These are phyloP conservation scores for Paraleonurus japonicus DNA, from an alignment of 257 asterid species.

Conservation along the genomic window DNA sequence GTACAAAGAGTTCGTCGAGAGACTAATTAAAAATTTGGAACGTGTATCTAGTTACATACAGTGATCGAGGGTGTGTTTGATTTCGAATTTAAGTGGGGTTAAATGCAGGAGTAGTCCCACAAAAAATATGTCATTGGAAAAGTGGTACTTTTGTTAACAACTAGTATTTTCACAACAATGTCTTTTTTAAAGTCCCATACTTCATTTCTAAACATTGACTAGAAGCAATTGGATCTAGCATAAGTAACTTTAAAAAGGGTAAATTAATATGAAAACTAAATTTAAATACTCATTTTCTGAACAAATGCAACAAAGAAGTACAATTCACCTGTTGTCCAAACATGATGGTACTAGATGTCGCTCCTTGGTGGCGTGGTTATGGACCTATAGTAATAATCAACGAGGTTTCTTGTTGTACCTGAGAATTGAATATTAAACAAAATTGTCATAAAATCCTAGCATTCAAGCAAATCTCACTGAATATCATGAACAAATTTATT, in stretches of 20 bases:
- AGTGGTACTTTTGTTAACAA: too few species aligned
- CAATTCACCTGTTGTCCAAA: conserved; percentile 81
- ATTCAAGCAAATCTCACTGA: too few species aligned
- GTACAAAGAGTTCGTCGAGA: too few species aligned
- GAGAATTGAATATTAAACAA: conserved; percentile 25
- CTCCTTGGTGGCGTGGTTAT: conserved; percentile 87
- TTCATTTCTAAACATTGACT: background rate
- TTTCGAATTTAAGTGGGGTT: too few species aligned
- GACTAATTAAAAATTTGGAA: too few species aligned
- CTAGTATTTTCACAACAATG: background rate
- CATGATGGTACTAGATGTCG: conserved; percentile 82
- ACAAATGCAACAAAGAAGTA: conserved; percentile 9
- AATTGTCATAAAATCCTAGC: background rate
- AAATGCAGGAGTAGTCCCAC: too few species aligned
- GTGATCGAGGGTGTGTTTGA: too few species aligned
- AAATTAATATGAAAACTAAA: background rate
- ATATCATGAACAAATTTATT: too few species aligned
- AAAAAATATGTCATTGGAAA: too few species aligned
- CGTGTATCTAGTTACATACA: too few species aligned
- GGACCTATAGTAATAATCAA: conserved; percentile 81
- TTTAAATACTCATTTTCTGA: conserved; percentile 1
- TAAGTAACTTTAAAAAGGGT: background rate
- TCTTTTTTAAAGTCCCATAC: conserved; percentile 5
- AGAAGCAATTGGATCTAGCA: conserved; percentile 17
- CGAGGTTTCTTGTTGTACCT: conserved; percentile 94